A percentile compares a stretch with the other conserved stretches of the same genome.
Evolutionary conservation across 2,329 filamentous ascomycete species (phyloP).

Genomic region (Ceratocystis diversiconidia): DNA sequence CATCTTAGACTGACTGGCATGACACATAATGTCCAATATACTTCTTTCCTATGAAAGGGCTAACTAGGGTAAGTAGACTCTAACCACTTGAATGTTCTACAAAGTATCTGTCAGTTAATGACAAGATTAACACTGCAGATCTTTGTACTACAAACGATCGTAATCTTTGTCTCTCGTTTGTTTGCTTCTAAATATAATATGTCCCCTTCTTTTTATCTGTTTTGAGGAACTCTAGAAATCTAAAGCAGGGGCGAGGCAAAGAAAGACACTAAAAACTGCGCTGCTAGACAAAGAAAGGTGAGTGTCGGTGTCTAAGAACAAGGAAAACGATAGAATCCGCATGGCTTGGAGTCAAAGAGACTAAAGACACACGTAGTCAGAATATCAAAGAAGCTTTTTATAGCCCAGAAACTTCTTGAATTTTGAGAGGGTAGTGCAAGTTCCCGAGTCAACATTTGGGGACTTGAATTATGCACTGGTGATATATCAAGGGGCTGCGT

Average conservation of each 20-base stretch:
- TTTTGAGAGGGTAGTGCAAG: neutral
- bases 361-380: neutral
- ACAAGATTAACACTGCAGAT: neutral
- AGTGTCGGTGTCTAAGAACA: neutral
- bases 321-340: neutral
- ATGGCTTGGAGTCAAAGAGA: neutral
- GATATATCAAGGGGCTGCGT: neutral
- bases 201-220: neutral
- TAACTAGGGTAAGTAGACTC: conserved; percentile 2
- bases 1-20: neutral
- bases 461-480: neutral
- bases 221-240: neutral
- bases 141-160: neutral
- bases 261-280: neutral
- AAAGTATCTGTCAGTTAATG: neutral
- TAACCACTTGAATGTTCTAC: neutral
- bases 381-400: neutral
- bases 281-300: neutral
- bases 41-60: neutral
- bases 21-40: neutral
- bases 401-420: neutral
- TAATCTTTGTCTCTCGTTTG: neutral
- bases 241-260: neutral
- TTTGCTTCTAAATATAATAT: neutral
- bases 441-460: no score